These are phyloP conservation scores for Selaginella tamariscina DNA, from an alignment of 75 land plant genomes.

Conservation along the genomic window DNA sequence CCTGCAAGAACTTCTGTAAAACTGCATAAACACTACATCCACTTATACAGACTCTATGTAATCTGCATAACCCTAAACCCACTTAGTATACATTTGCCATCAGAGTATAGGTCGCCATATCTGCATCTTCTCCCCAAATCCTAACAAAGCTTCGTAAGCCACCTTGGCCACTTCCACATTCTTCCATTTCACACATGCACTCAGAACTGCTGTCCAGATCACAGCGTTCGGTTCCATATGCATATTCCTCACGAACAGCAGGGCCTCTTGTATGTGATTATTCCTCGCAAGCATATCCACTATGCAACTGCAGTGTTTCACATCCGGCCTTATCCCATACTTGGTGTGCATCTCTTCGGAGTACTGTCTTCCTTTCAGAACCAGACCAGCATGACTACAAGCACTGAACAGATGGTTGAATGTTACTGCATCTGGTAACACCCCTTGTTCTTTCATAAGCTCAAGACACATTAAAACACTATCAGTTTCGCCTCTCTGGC, in stretches of 20 bases:
- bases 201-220: constrained; percentile 39
- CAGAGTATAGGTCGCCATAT: too few relatives aligned
- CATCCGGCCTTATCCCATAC: constrained; percentile 28
- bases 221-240: constrained; percentile 28
- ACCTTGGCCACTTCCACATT: too few relatives aligned
- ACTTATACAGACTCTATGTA: too few relatives aligned
- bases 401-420: constrained; percentile 35
- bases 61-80: too few relatives aligned
- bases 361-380: constrained; percentile 37
- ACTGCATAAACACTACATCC: too few relatives aligned
- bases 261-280: constrained; percentile 37
- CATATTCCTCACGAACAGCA: constrained; percentile 32
- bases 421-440: constrained; percentile 26
- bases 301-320: constrained; percentile 58
- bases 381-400: constrained; percentile 48
- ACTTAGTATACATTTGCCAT: too few relatives aligned
- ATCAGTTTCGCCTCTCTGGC: too few relatives aligned
- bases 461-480: constrained; percentile 27
- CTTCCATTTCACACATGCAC: too few relatives aligned
- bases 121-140: too few relatives aligned
- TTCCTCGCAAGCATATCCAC: constrained; percentile 41
- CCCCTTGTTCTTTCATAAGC: constrained; percentile 26
- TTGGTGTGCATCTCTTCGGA: constrained; percentile 35
- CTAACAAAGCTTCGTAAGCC: too few relatives aligned
- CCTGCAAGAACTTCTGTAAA: too few relatives aligned